Evolutionary conservation across 108 stramenopile species (phyloP).

Genomic region (Pseudonitzschia pungens): DNA sequence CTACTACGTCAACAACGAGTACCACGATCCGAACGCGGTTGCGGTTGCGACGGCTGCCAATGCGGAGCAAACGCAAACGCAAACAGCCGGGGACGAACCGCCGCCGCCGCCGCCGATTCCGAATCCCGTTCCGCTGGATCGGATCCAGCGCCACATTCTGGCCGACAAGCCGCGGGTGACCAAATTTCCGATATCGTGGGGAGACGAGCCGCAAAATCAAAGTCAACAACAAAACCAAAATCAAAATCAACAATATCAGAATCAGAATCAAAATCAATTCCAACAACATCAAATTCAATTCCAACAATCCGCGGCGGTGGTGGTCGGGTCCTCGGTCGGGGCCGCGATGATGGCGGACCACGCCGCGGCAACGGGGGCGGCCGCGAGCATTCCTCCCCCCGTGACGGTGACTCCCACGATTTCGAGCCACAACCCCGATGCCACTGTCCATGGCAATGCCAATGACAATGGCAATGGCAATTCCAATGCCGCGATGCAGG

Average conservation of each 20-base stretch:
- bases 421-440: background rate
- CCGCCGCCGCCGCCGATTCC: conserved; percentile 27
- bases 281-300: background rate
- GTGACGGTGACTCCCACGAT: background rate
- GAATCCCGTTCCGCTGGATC: conserved; percentile 59
- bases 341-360: background rate
- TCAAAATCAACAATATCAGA: conserved; percentile 20
- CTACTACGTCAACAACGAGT: conserved; percentile 99
- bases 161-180: conserved; percentile 97
- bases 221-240: conserved; percentile 11
- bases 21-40: conserved; percentile 47
- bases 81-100: background rate
- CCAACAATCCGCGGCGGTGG: background rate
- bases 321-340: background rate
- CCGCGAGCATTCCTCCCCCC: background rate
- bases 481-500: background rate
- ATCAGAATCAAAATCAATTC: background rate
- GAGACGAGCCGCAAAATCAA: conserved; percentile 30
- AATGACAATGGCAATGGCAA: background rate
- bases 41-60: conserved; percentile 7
- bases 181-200: conserved; percentile 94
- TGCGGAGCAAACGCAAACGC: background rate
- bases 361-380: background rate
- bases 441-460: background rate
- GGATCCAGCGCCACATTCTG: conserved; percentile 83